Evolutionary conservation across 2,329 filamentous ascomycete genomes (phyloP), one percentile per base, ranked within the genome.

Genomic region (Sarocladium oryzae): DNA sequence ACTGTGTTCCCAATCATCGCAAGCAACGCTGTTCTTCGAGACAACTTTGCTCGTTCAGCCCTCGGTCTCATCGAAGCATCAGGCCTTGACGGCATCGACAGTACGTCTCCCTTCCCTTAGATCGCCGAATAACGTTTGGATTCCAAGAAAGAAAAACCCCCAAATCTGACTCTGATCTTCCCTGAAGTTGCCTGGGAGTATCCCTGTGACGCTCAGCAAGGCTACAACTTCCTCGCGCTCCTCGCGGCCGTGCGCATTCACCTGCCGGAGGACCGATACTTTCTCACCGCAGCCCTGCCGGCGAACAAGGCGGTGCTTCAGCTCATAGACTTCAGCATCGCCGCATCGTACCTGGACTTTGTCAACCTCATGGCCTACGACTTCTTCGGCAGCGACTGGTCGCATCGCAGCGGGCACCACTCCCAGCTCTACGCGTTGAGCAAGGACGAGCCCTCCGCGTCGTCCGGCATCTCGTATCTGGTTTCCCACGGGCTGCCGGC

Each of bases 291-390:
- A 33, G 85, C 85, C 30, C 76, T 93, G 4, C 86, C 88, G 2
- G 85, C 84, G 10, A 79, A 76, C 36, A 75, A 79, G 62, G 79
- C 80, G 68, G 76, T 84, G 1, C 70, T 93, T 51, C 78, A 81
- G 58, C 76, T 85, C 60, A 86, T 92, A 62, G 79, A 90, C 61
- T 70, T 92, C 10, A 69, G 66, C 20, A 70, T 74, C 52, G 79
- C 84, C 10, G 76, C 84, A 48, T 69, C 78, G 41, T 83, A 87
- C 57, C 73, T 93, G 32, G 86, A 92, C 65, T 77, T 84, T 55
- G 70, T 93, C 64, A 92, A 92, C 64, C 70, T 93, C 32, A 89
- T 86, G 79, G 80, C 87, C 1, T 93, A 90, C 66, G 88, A 93
- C 65, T 88, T 91, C 61, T 82, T 79, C 23, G 87, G 88, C 1